Base-by-base conservation (phyloP, 371 early-diverging fungal genomes). In the Apophysomyces variabilis region DNA sequence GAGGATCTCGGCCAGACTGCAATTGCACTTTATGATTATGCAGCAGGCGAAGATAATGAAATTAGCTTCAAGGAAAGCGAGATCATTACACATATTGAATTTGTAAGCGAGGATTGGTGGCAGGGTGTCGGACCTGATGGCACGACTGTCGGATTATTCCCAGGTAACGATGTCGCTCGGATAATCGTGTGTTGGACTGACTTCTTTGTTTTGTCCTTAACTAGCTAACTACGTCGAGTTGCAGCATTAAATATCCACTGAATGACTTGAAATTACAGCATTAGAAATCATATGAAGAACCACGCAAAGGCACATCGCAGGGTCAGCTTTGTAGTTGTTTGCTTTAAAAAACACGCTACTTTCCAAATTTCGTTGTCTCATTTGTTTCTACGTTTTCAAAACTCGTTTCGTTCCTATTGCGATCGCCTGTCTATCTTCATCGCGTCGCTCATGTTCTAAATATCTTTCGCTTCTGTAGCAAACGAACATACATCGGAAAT, bases 71-170 rank as follows among this genome's bases (percentile, higher is more conserved):
- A 36, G 0, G 92, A 92, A 39, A 93, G 90, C 21, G 92, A 95
- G 21, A 54, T 70, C 7, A 92, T 97, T 66, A 80, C 82, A 5
- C 77, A 93, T 50, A 92, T 97, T 61, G 91, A 90, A 54, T 90
- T 91, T 72, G 88, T 92, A 2, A 89, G 90, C 37, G 94, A 93
- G 1, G 97, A 95, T 57, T 97, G 98, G 98, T 97, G 98, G 98
- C 87, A 86, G 71, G 94, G 93, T 41, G 69, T 76, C 61, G 84
- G 76, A 66, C 62, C 70, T 12, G 73, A 76, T 58, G 90, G 88
- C 54, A 80, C 85, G 45, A 66, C 78, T 12, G 64, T 73, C 43
- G 95, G 95, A 14, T 70, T 94, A 67, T 93, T 94, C 86, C 95
- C 95, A 60, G 88, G 89, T 78, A 90, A 79, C 69, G 68, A 32